Base-by-base conservation (phyloP, 352 stramenopile species). In the Phytophthora sp. region DNA sequence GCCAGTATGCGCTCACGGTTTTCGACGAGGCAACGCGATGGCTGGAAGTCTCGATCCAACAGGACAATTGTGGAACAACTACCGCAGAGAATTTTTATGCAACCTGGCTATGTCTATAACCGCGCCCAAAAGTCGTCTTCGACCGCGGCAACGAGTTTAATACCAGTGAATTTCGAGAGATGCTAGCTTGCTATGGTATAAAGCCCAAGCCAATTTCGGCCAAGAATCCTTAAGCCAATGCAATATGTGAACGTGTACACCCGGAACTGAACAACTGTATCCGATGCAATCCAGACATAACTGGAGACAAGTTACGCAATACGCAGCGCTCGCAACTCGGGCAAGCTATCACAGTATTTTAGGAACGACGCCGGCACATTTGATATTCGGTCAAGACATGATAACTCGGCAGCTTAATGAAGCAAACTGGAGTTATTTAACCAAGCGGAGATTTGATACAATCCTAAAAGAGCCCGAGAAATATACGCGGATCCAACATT, bases 71-170 rank as follows among this genome's bases (percentile, higher is more conserved):
- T 18, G 31, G 20, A 3, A 21, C n/a, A 5, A 50, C 33, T 4
- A 63, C n/a, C 44, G 7, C 44, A 5, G 23, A 41, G 4, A 56
- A 49, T 16, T 51, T 63, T 33, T 42, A 63, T 11, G 6, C 20
- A 4, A 41, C 30, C 6, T 63, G 56, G 42, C 7, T 63, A 1
- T 63, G 55, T 29, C 29, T 41, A 13, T 63, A 63, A 21, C 56
- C 44, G 9, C 30, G 56, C 1, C 56, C 42, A 24, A 24, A n/a
- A 26, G 54, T 62, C 13, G 29, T 39, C 9, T 54, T 54, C 27
- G 54, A 62, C 41, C 18, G 20, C n/a, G 56, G 44, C 0, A 55
- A 41, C 12, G 56, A 56, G 8, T 63, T 56, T 21, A 63, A 47
- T 15, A 50, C n/a, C 33, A 7, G 31, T 21, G 1, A 44, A 63